Evolutionary conservation across 139 green algal species (phyloP).

Genomic region (Auxenochlorella pyrenoidosa): DNA sequence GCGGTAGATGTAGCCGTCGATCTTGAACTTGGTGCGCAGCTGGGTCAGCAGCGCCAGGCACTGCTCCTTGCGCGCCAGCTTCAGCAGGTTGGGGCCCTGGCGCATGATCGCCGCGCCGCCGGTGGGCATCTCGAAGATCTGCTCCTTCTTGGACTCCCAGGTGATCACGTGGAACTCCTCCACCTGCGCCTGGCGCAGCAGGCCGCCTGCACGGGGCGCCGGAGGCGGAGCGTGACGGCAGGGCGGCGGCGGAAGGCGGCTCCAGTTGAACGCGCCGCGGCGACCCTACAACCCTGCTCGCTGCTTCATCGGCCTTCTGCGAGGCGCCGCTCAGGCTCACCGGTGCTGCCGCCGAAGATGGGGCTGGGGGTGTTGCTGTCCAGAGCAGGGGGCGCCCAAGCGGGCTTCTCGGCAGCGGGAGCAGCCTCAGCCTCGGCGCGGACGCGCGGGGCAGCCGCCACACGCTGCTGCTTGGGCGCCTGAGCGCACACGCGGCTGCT

Average conservation of each 20-base stretch:
- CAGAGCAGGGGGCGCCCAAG: conserved; percentile 87
- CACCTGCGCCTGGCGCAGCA: conserved; percentile 95
- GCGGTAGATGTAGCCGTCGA: conserved; percentile 90
- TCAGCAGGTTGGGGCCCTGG: conserved; percentile 98
- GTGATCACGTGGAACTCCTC: conserved; percentile 99
- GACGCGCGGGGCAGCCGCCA: conserved; percentile 31
- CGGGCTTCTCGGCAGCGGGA: conserved; percentile 55
- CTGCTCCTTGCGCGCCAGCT: conserved; percentile 99
- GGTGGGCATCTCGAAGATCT: conserved; percentile 99
- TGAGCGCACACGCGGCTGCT: conserved; percentile 8
- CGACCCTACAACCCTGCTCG: neutral
- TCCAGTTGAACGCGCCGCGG: neutral
- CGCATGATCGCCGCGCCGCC: conserved; percentile 98
- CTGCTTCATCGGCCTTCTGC: neutral
- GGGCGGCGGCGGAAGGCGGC: neutral
- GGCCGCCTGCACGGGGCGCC: conserved; percentile 67
- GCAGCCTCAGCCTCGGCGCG: conserved; percentile 62
- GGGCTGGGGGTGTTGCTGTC: conserved; percentile 92
- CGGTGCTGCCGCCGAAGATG: conserved; percentile 98
- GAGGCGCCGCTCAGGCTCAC: conserved; percentile 22
- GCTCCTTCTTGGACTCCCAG: conserved; percentile 97
- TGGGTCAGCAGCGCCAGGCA: conserved; percentile 95
- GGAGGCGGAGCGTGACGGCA: neutral
- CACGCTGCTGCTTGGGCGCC: neutral
- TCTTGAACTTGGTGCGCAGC: conserved; percentile 99